Evolutionary conservation across 805 yeast species (phyloP), one percentile per base, ranked within the genome.

Genomic region (Metschnikowia kofuensis): DNA sequence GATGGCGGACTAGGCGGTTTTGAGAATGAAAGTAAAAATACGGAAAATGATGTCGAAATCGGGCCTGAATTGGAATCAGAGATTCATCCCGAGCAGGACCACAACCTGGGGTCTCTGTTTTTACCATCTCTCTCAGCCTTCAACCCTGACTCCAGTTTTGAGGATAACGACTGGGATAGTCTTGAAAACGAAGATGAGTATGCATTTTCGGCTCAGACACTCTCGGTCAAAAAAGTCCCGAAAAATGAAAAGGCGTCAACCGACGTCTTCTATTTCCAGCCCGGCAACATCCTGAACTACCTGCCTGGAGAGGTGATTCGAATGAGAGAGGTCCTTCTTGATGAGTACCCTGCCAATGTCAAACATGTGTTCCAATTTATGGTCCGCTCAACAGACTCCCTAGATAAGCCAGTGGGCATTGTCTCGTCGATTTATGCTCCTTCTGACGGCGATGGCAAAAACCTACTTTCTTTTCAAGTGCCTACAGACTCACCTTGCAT

Each of bases 391-490:
- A 52, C 57, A 13, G 61, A 60, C 43, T 51, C 62, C 2, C 28
- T 46, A 9, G 65, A 60, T 2, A 47, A 54, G 13, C 51, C 65
- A 4, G 57, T 50, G 6, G 64, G 64, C 11, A 52, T 59, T n/a
- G 60, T 59, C 15, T 54, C 63, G 13, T 61, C 66, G 2, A 35
- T 63, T 1, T 48, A 57, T 12, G 51, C 52, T 42, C 62, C 67
- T 12, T 49, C 50, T 39, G 46, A 56, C 31, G 62, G 63, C 4
- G 61, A 56, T 48, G 55, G 60, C 2, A 31, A 40, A 12, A 55
- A 54, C 41, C 16, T 63, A 9, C 47, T 62, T 34, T 54, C 63
- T 29, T 61, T 50, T 44, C 64, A 59, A 35, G 48, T 49, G 28
- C 58, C 62, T 14, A 51, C 58, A 38, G 67, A 63, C 51, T 54